Base-by-base conservation (phyloP, 257 asterid species). In the Mitragyna speciosa region DNA sequence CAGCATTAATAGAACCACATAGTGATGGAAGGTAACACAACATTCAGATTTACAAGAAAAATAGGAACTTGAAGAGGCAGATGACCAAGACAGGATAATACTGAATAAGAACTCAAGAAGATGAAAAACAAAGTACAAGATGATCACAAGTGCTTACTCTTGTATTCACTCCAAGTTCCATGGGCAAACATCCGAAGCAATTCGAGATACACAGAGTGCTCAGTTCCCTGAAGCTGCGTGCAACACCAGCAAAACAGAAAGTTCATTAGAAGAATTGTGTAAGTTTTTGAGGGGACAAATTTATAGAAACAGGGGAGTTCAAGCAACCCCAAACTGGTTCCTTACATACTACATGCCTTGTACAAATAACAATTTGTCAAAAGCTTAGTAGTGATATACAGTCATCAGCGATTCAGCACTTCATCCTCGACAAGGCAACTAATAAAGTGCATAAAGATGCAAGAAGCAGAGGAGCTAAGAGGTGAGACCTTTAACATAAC, bases 101-200 rank as follows among this genome's bases (percentile, higher is more conserved):
- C 19, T 28, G 2, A 58, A 45, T 10, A 31, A 48, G 17, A 45
- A 24, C 26, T 43, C 33, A 79, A 72, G 58, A 49, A 49, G 68
- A 54, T 22, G 28, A 33, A 48, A 19, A 26, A 30, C 31, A 52
- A 48, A 52, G 19, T 6, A 36, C 17, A 17, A 1, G 54, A 17
- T 33, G 79, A 31, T 33, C 63, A 51, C 15, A 36, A 73, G 66
- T 5, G 69, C 93, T 91, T 85, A 91, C 99, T 82, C 90, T 96
- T 96, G 81, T 94, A 94, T 76, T 92, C 97, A 85, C 90, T 94
- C 98, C 98, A 96, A 61, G 99, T 92, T 68, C 99, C 97, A 79
- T 91, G 87, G 22, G 99, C 93, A 89, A 90, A 94, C 88, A 92
- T 64, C 70, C 88, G 91, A 80, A 96, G 98, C 91, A 96, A 84